Percentiles rank a stretch among this genome's conserved stretches.
phyloP scores from a whole-genome alignment of 2,329 filamentous ascomycete species.

The Exophiala xenobiotica region DNA sequence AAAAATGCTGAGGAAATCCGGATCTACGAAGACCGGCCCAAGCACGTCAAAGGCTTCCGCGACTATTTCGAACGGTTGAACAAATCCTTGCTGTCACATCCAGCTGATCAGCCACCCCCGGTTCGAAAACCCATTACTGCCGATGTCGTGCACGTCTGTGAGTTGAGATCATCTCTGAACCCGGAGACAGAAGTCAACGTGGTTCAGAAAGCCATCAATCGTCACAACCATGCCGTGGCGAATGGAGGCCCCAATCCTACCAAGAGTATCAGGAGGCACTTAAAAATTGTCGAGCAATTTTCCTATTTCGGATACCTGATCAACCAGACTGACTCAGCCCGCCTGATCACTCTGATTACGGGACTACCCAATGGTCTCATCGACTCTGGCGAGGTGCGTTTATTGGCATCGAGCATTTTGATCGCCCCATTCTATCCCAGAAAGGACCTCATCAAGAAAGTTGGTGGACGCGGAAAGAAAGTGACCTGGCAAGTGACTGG shows the following conservation, averaged over 20 bases:
- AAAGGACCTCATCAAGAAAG: conserved; percentile 70
- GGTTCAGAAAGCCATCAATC: conserved; percentile 85
- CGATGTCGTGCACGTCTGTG: conserved; percentile 83
- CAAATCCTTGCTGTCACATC: conserved; percentile 49
- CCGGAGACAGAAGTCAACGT: conserved; percentile 77
- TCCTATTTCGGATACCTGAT: conserved; percentile 94
- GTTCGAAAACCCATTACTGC: conserved; percentile 66
- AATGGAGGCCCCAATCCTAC: conserved; percentile 35
- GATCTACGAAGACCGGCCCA: conserved; percentile 63
- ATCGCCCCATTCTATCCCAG: conserved; percentile 79
- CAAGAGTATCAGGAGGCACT: conserved; percentile 47
- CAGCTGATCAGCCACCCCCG: conserved; percentile 38
- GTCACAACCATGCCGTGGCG: conserved; percentile 63
- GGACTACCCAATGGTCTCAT: conserved; percentile 59
- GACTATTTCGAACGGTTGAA: conserved; percentile 83
- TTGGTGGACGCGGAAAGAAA: conserved; percentile 82
- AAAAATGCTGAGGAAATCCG: conserved; percentile 75
- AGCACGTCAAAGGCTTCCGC: conserved; percentile 75
- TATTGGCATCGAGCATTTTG: conserved; percentile 84
- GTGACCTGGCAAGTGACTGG: conserved; percentile 81
- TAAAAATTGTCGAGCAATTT: conserved; percentile 80
- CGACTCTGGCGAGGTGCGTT: conserved; percentile 68
- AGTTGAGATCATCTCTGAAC: conserved; percentile 70
- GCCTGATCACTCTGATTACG: conserved; percentile 63
- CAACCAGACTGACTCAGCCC: conserved; percentile 66